Percentiles rank a stretch among this genome's conserved stretches.
phyloP scores from a whole-genome alignment of 2,329 filamentous ascomycete genomes.

The Aspergillus oerlinghausenensis region DNA sequence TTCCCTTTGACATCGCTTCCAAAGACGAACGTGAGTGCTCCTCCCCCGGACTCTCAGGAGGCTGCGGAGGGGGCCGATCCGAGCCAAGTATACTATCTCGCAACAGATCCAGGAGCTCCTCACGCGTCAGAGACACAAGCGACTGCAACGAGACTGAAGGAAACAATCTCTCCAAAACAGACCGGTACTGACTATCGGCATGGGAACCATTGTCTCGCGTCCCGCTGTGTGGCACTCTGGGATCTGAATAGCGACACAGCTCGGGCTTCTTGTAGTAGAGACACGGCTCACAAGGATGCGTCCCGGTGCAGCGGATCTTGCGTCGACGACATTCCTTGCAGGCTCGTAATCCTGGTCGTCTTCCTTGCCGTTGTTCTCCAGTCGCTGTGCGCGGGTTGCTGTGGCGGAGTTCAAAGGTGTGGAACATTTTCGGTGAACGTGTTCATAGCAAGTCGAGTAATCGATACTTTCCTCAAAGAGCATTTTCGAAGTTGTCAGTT shows the following conservation, averaged over 20 bases:
- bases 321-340: constrained; percentile 71
- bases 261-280: constrained; percentile 73
- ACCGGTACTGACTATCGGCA: constrained; percentile 41
- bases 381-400: background rate
- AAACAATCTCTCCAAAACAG: constrained; percentile 56
- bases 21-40: background rate
- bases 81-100: constrained; percentile 13
- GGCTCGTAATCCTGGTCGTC: constrained; percentile 35
- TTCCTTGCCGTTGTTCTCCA: background rate
- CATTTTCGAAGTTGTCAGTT: background rate
- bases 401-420: background rate
- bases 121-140: constrained; percentile 50
- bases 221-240: constrained; percentile 71
- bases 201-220: constrained; percentile 48
- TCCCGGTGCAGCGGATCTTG: constrained; percentile 75
- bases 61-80: background rate
- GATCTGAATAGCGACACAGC: constrained; percentile 71
- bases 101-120: constrained; percentile 54
- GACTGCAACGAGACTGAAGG: constrained; percentile 52
- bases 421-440: background rate
- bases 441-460: too few species aligned
- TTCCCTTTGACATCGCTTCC: background rate
- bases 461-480: background rate
- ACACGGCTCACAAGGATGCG: constrained; percentile 73
- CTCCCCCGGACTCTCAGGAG: background rate